phyloP scores from a whole-genome alignment of 1,139 yeast species.

The Yamadazyma triangularis region DNA sequence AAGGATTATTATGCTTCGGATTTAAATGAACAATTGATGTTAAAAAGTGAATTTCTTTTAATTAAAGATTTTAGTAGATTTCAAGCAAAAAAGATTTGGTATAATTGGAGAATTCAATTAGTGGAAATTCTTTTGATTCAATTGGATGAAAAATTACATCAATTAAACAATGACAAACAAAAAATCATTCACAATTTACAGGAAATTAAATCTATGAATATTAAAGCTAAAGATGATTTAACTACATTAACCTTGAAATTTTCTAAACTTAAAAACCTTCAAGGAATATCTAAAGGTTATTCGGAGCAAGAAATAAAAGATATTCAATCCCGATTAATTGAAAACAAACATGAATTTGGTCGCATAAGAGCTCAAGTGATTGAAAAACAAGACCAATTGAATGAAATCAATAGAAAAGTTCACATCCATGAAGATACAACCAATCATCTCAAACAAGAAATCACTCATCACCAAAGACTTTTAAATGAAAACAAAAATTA shows the following conservation, averaged over 20 bases:
- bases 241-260: conserved; percentile 19
- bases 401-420: conserved; percentile 11
- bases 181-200: conserved; percentile 11
- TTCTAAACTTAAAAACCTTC: conserved; percentile 15
- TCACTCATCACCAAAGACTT: conserved; percentile 12
- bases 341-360: conserved; percentile 8
- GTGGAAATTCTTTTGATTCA: conserved; percentile 33
- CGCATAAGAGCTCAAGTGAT: conserved; percentile 4
- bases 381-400: conserved; percentile 10
- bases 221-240: conserved; percentile 11
- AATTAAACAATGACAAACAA: conserved; percentile 22
- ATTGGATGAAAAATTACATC: conserved; percentile 24
- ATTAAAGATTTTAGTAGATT: conserved; percentile 48
- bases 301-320: conserved; percentile 13
- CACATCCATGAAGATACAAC: conserved; percentile 14
- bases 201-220: conserved; percentile 19
- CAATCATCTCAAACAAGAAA: conserved; percentile 11
- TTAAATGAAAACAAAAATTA: conserved; percentile 20
- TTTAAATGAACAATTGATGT: conserved; percentile 29
- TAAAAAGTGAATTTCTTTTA: conserved; percentile 40
- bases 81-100: conserved; percentile 53
- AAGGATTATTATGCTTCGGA: conserved; percentile 40
- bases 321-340: conserved; percentile 12
- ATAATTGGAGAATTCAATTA: conserved; percentile 52
- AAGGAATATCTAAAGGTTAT: conserved; percentile 15